Evolutionary conservation across 2,329 filamentous ascomycete species (phyloP).

Genomic region (Fusarium avenaceum): DNA sequence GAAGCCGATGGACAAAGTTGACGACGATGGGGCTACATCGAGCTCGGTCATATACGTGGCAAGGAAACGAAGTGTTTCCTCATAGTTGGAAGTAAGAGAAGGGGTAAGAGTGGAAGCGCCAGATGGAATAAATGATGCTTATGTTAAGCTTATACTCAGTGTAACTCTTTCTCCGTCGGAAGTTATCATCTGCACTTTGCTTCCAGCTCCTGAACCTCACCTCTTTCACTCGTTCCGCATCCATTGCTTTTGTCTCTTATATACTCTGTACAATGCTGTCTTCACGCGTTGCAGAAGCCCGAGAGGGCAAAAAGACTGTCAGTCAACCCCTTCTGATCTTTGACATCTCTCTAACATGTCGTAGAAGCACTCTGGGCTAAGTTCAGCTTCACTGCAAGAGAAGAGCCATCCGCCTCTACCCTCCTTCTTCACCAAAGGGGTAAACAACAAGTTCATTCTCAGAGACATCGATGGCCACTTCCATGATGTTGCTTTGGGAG

Average conservation of each 20-base stretch:
- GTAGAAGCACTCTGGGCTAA: constrained; percentile 10
- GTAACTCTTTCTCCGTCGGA: not conserved
- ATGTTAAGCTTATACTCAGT: constrained; percentile 7
- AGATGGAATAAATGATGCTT: not conserved
- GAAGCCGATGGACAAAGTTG: constrained; percentile 4
- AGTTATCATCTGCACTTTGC: not conserved
- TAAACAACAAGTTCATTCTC: constrained; percentile 9
- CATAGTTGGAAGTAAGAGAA: too few relatives aligned
- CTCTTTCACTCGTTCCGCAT: not conserved
- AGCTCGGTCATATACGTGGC: not conserved
- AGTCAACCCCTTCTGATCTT: fast-evolving
- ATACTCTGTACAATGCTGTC: constrained; percentile 9
- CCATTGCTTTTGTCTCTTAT: not conserved
- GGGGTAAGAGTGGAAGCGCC: not conserved
- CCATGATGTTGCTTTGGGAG: not conserved
- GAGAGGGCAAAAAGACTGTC: constrained; percentile 1
- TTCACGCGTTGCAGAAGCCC: not conserved
- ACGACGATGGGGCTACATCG: not conserved
- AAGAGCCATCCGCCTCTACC: constrained; percentile 7
- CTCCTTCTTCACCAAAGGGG: constrained; percentile 13
- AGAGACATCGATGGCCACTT: constrained; percentile 5
- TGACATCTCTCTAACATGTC: not conserved
- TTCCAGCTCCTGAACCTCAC: not conserved
- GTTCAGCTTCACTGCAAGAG: not conserved
- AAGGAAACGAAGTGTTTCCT: not conserved